Percentiles rank a stretch among this genome's conserved stretches.
These are phyloP conservation scores for Talaromyces sp. DNA, from an alignment of 2,329 filamentous ascomycete genomes.

Conservation along the genomic window DNA sequence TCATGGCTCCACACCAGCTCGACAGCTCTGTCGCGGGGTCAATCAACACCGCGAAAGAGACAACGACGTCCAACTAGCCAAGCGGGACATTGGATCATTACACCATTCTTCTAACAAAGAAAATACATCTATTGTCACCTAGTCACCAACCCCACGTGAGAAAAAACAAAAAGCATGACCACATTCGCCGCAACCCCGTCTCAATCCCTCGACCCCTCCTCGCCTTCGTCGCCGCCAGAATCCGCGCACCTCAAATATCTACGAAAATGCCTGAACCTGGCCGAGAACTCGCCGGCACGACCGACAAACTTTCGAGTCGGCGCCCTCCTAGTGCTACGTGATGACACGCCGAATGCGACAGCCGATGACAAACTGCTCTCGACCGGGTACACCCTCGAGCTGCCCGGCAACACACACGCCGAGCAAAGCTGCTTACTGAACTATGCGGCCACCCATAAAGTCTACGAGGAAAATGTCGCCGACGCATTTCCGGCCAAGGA, in stretches of 20 bases:
- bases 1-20: background rate
- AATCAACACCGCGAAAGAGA: background rate
- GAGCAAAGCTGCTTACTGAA: slow-evolving; percentile 91
- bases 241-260: slow-evolving; percentile 52
- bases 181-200: slow-evolving; percentile 9
- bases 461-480: slow-evolving; percentile 30
- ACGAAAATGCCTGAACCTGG: slow-evolving; percentile 68
- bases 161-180: slow-evolving; percentile 5
- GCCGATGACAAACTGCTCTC: slow-evolving; percentile 56
- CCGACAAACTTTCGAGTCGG: slow-evolving; percentile 93
- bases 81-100: background rate
- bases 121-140: background rate
- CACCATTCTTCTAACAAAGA: background rate
- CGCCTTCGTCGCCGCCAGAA: slow-evolving; percentile 15
- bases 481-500: slow-evolving; percentile 35
- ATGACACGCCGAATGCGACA: slow-evolving; percentile 19
- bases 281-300: slow-evolving; percentile 73
- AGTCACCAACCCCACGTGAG: background rate
- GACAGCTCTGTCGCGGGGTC: background rate
- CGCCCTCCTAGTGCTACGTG: slow-evolving; percentile 65
- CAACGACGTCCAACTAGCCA: background rate
- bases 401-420: slow-evolving; percentile 89
- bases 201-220: background rate
- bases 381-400: slow-evolving; percentile 86
- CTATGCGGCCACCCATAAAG: slow-evolving; percentile 31